Percentiles rank a stretch among this genome's conserved stretches.
These are phyloP conservation scores for Blastobotrys arbuscula DNA, from an alignment of 1,139 yeast species.

Conservation along the genomic window DNA sequence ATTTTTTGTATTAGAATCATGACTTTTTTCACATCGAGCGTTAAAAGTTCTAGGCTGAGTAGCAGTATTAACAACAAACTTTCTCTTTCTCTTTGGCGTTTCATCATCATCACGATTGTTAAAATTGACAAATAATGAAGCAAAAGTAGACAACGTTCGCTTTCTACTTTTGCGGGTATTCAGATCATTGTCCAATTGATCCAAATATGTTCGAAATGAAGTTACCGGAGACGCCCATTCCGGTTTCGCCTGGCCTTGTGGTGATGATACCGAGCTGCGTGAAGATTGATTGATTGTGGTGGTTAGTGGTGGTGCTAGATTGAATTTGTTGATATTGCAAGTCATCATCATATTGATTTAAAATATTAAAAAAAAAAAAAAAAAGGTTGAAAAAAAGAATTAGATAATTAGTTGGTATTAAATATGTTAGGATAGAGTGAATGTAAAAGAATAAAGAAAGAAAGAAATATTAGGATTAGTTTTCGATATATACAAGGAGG, in stretches of 20 bases:
- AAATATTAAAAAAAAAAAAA: no score
- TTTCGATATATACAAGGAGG: no score
- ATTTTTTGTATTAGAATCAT: not conserved
- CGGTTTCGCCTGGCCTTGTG: slow-evolving; percentile 20
- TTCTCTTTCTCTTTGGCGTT: not conserved
- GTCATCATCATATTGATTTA: not conserved
- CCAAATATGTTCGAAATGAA: slow-evolving; percentile 22
- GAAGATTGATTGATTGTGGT: not conserved
- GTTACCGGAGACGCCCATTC: slow-evolving; percentile 26
- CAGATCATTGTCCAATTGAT: slow-evolving; percentile 9
- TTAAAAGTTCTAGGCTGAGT: slow-evolving; percentile 2
- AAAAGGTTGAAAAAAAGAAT: no score
- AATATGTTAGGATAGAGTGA: not conserved
- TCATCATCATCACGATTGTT: not conserved
- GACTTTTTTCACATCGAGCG: slow-evolving; percentile 1
- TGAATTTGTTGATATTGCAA: not conserved
- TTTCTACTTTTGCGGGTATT: not conserved
- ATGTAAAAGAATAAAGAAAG: no score
- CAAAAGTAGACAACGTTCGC: slow-evolving; percentile 3
- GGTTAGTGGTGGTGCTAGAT: slow-evolving; percentile 3
- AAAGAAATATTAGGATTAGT: not conserved
- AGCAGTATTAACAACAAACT: not conserved
- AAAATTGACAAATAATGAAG: slow-evolving; percentile 5
- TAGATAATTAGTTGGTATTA: no score
- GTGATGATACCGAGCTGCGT: slow-evolving; percentile 1